Evolutionary conservation across 345 rosid genomes (phyloP), one percentile per base, ranked within the genome.

Genomic region (Euphorbia tirucalli): DNA sequence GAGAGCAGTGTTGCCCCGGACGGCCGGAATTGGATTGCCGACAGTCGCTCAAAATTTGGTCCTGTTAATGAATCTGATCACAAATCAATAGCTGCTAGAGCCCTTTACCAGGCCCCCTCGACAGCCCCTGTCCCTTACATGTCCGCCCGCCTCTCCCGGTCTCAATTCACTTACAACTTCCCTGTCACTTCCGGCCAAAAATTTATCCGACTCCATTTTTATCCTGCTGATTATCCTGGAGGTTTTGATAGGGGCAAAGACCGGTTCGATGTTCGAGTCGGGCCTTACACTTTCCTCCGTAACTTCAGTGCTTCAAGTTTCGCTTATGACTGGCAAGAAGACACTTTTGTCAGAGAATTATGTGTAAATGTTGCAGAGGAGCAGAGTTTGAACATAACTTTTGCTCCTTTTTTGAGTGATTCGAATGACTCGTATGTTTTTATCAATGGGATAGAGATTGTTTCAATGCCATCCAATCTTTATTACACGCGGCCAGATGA

Each of bases 171-270:
- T n/a, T n/a, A 82, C 65, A 50, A 1, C 0, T 64, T 84, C 0
- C 65, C 71, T 0, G 77, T 82, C 4, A 18, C 79, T 2, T 41
- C 76, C 0, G 84, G 85, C 8, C 73, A 21, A 37, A 77, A 73
- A 58, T 77, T 77, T 4, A 1, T 84, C 64, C 80, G 84, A 6
- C 43, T 84, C 1, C 61, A 75, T 10, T 79, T 84, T 41, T 71
- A 75, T 46, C 65, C 82, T 18, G 13, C 75, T 71, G 1, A 18
- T 0, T 79, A 84, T 19, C 25, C 0, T 6, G 54, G 67, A 19
- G 25, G 11, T 0, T 67, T 81, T 19, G 55, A 73, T 27, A 39
- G 58, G 7, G 39, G 0, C 0, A 25, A 16, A 3, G 76, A 76
- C 6, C 71, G 32, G 56, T 71, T 82, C 28, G 11, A n/a, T n/a